Percentiles rank a stretch among this genome's conserved stretches.
Evolutionary conservation across 2,329 filamentous ascomycete species (phyloP).

Genomic region (Alternaria rosae): DNA sequence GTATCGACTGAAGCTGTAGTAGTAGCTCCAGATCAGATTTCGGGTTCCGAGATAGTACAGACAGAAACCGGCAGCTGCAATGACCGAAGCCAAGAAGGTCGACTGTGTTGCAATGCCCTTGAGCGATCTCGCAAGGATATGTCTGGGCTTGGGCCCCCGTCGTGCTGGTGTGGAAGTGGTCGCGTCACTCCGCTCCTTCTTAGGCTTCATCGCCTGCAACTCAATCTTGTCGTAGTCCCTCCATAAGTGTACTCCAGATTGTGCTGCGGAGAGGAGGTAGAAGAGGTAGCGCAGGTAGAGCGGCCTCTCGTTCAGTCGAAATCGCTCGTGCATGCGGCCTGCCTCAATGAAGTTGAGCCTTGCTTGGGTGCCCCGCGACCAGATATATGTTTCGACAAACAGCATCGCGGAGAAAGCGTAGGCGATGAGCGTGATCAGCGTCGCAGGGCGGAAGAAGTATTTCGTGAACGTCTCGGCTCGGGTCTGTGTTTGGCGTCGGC

Average conservation of each 20-base stretch:
- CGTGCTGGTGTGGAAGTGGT: slow-evolving; percentile 7
- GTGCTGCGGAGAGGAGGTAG: slow-evolving; percentile 70
- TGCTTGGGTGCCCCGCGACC: slow-evolving; percentile 66
- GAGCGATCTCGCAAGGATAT: slow-evolving; percentile 29
- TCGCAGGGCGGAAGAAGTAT: slow-evolving; percentile 65
- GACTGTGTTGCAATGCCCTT: slow-evolving; percentile 25
- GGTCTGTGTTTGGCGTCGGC: slow-evolving; percentile 70
- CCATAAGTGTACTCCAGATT: slow-evolving; percentile 74
- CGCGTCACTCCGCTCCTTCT: slow-evolving; percentile 24
- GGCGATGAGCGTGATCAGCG: slow-evolving; percentile 74
- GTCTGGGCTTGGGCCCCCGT: slow-evolving; percentile 25
- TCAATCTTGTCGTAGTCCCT: slow-evolving; percentile 75
- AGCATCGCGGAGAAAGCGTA: slow-evolving; percentile 80
- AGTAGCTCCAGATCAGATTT: slow-evolving; percentile 55
- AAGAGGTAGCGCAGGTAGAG: slow-evolving; percentile 80
- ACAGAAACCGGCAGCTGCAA: slow-evolving; percentile 48
- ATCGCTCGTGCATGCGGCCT: slow-evolving; percentile 70
- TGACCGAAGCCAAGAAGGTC: slow-evolving; percentile 54
- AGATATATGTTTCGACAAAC: slow-evolving; percentile 83
- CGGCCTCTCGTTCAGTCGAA: slow-evolving; percentile 83
- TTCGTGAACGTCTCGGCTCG: slow-evolving; percentile 69
- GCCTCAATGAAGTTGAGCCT: slow-evolving; percentile 77
- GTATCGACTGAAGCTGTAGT: slow-evolving; percentile 73
- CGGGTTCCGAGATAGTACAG: slow-evolving; percentile 44
- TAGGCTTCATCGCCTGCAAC: slow-evolving; percentile 51